Evolutionary conservation across 108 stramenopile species (phyloP).

Genomic region (Pseudonitzschia delicatissima): DNA sequence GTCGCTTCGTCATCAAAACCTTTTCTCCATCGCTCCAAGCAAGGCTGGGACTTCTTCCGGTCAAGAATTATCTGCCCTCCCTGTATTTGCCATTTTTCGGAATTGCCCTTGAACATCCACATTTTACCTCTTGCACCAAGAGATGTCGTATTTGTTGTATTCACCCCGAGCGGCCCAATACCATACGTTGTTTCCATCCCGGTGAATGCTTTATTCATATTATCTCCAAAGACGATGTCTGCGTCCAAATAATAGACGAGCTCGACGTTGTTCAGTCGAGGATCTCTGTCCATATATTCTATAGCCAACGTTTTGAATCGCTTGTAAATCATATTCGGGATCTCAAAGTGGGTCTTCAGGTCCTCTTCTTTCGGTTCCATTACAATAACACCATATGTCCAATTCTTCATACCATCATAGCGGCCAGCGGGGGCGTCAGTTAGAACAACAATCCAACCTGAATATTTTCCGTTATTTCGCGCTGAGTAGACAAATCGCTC

Average conservation of each 20-base stretch:
- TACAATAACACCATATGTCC: slow-evolving; percentile 7
- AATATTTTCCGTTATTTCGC: slow-evolving; percentile 8
- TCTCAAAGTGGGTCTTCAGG: not conserved
- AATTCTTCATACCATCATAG: not conserved
- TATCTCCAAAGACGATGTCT: slow-evolving; percentile 19
- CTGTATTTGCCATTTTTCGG: slow-evolving; percentile 5
- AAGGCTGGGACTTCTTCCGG: slow-evolving; percentile 14
- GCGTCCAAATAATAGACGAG: slow-evolving; percentile 19
- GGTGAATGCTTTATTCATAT: not conserved
- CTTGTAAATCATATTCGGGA: slow-evolving; percentile 13
- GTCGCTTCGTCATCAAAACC: not conserved
- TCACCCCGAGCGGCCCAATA: not conserved
- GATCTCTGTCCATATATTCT: slow-evolving; percentile 15
- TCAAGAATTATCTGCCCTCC: slow-evolving; percentile 24
- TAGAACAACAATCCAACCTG: slow-evolving; percentile 13
- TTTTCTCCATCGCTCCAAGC: slow-evolving; percentile 12
- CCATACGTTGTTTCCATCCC: slow-evolving; percentile 12
- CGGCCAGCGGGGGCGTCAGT: slow-evolving; percentile 6
- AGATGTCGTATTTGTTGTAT: too few species aligned
- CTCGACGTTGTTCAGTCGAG: slow-evolving; percentile 7
- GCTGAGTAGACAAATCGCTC: slow-evolving; percentile 21
- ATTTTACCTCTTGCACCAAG: not conserved
- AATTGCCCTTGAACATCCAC: slow-evolving; percentile 20
- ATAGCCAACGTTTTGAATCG: slow-evolving; percentile 21
- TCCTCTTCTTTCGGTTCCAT: slow-evolving; percentile 14